phyloP scores from a whole-genome alignment of 371 early-diverging fungal genomes.

The Mucor circinelloides region DNA sequence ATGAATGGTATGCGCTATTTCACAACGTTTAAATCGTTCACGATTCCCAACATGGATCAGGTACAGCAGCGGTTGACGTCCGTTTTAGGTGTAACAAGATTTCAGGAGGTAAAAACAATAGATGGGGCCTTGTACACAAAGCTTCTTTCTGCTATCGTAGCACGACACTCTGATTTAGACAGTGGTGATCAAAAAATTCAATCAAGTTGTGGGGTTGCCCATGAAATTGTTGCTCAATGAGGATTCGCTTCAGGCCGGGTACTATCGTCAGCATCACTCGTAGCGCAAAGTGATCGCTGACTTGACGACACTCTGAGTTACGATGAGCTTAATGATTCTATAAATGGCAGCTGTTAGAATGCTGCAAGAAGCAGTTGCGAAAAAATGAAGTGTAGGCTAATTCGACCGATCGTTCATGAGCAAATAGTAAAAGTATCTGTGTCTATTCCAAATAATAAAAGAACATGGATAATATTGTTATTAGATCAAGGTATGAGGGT shows the following conservation, averaged over 20 bases:
- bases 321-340: too few species aligned
- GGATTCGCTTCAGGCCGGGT: conserved; percentile 59
- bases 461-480: too few species aligned
- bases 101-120: conserved; percentile 88
- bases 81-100: conserved; percentile 87
- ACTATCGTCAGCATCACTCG: not conserved
- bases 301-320: too few species aligned
- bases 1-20: conserved; percentile 42
- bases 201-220: conserved; percentile 90
- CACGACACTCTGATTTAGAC: conserved; percentile 84
- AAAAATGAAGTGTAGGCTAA: too few species aligned
- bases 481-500: too few species aligned
- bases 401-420: too few species aligned
- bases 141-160: conserved; percentile 62
- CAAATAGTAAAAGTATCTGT: too few species aligned
- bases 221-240: conserved; percentile 79
- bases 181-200: conserved; percentile 95
- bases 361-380: too few species aligned
- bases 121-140: conserved; percentile 86
- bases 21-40: conserved; percentile 60
- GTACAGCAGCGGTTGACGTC: conserved; percentile 97
- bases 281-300: not conserved
- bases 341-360: too few species aligned
- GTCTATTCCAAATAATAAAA: too few species aligned
- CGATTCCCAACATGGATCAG: conserved; percentile 92